Percentiles rank a stretch among this genome's conserved stretches.
Conservation (phyloP, 371 early-diverging fungal genomes). For the Batrachochytrium dendrobatidis region DNA sequence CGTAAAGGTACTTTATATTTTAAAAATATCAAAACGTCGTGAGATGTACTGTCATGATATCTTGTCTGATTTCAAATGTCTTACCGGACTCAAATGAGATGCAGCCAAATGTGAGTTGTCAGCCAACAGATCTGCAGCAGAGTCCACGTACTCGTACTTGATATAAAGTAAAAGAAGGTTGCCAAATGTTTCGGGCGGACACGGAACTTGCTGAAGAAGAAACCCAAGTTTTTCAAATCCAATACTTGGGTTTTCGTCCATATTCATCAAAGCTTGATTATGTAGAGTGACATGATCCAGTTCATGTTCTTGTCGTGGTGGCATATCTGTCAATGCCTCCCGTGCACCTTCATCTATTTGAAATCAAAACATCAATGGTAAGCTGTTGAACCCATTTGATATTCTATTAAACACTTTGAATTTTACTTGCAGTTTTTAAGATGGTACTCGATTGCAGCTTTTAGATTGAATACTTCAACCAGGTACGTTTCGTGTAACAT, state of each 20-base stretch:
- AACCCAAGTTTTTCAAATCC: slow-evolving; percentile 51
- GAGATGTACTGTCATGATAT: not conserved
- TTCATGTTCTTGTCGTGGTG: slow-evolving; percentile 46
- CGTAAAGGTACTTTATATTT: slow-evolving; percentile 38
- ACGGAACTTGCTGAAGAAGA: slow-evolving; percentile 40
- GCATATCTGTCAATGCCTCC: slow-evolving; percentile 51
- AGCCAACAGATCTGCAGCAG: slow-evolving; percentile 49
- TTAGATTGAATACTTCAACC: slow-evolving; percentile 51
- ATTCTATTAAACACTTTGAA: too few species aligned
- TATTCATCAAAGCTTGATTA: slow-evolving; percentile 48
- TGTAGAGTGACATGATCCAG: slow-evolving; percentile 51
- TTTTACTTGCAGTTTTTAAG: slow-evolving; percentile 40
- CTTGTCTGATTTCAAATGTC: not conserved
- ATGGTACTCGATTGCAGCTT: slow-evolving; percentile 51
- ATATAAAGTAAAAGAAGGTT: slow-evolving; percentile 46
- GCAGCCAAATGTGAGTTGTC: slow-evolving; percentile 30
- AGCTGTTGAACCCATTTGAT: too few species aligned
- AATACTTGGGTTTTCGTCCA: slow-evolving; percentile 44
- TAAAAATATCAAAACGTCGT: too few species aligned
- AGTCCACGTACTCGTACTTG: slow-evolving; percentile 45
- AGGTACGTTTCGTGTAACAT: slow-evolving; percentile 45
- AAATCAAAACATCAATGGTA: slow-evolving; percentile 3
- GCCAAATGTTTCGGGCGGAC: slow-evolving; percentile 49
- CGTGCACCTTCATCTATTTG: slow-evolving; percentile 39
- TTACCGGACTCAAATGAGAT: slow-evolving; percentile 31